phyloP scores from a whole-genome alignment of 495 filamentous ascomycete species.

The Thermochaetoides thermophila region DNA sequence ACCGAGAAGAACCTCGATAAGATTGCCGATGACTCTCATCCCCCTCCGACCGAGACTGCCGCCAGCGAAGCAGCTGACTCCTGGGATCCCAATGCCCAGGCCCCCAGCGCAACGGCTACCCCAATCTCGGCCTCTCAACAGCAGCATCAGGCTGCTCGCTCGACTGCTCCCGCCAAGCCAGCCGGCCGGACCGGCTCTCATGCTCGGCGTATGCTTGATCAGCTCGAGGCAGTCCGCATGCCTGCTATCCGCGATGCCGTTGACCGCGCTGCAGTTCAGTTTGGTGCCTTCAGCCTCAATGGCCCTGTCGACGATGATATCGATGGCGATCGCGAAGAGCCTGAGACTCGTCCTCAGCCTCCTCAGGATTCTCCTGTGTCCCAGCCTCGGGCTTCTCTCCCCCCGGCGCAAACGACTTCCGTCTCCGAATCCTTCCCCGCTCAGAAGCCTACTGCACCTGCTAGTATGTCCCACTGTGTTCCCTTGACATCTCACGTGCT shows the following conservation, averaged over 20 bases:
- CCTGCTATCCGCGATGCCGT: constrained; percentile 86
- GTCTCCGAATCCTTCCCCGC: constrained; percentile 45
- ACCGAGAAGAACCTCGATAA: constrained; percentile 87
- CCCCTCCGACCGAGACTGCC: constrained; percentile 62
- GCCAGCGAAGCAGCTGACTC: constrained; percentile 85
- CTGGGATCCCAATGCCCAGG: constrained; percentile 48
- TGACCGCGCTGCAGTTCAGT: constrained; percentile 87
- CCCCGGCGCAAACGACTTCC: constrained; percentile 49
- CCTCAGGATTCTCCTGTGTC: constrained; percentile 86
- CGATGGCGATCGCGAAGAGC: constrained; percentile 86
- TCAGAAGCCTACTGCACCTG: constrained; percentile 33
- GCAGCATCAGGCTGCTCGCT: constrained; percentile 38
- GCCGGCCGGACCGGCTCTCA: constrained; percentile 53
- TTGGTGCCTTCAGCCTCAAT: constrained; percentile 87
- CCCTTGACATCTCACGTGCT: not conserved
- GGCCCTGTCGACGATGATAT: constrained; percentile 64
- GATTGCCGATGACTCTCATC: constrained; percentile 62
- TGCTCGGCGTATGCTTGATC: constrained; percentile 72
- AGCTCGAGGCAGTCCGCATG: constrained; percentile 97
- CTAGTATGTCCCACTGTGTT: constrained; percentile 19
- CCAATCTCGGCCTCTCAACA: constrained; percentile 41
- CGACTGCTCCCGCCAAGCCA: constrained; percentile 62
- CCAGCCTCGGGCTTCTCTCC: constrained; percentile 78
- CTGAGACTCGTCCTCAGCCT: constrained; percentile 87
- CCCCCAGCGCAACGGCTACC: constrained; percentile 34